Evolutionary conservation across 345 rosid genomes (phyloP), one percentile per base, ranked within the genome.

Genomic region (Pelargonium nanum): DNA sequence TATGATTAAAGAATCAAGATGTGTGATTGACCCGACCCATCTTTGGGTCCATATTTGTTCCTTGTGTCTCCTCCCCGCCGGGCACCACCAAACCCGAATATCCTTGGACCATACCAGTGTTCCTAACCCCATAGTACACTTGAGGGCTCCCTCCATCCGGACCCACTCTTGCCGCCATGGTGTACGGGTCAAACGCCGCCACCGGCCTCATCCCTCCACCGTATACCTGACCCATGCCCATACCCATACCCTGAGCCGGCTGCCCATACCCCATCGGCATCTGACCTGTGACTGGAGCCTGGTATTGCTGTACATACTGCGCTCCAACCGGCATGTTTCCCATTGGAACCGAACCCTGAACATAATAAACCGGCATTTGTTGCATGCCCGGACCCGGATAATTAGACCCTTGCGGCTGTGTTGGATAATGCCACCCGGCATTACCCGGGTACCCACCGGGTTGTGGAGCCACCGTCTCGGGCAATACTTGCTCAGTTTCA

Each of bases 251-350:
- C 0, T 75, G 66, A 53, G 74, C 74, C 24, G 71, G 74, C 65
- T 77, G 89, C 16, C 78, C 92, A 80, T 88, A 89, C 59, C 85
- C 87, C 19, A 83, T 56, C 5, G 85, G 92, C 34, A 85, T 53
- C 61, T 83, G 96, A 64, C 90, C 81, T 12, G 72, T n/a, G n/a
- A n/a, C 28, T 0, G 68, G 19, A 2, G 72, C 70, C 0, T 58
- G 69, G 70, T 85, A 87, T 57, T 83, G 95, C 12, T 68, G 97
- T 24, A 80, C 59, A 56, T 75, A 86, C 19, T 71, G 84, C 5
- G 84, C 68, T 17, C 40, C 86, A 16, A 76, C 57, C 59, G 67
- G 85, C 55, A 73, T 77, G 65, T 66, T 81, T 1, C 80, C 73
- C 0, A 69, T 75, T 23, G 76, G 88, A 56, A 77, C 73, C 25